Evolutionary conservation across 2,329 filamentous ascomycete genomes (phyloP).

Genomic region (Ceratocystis cacaofunesta): DNA sequence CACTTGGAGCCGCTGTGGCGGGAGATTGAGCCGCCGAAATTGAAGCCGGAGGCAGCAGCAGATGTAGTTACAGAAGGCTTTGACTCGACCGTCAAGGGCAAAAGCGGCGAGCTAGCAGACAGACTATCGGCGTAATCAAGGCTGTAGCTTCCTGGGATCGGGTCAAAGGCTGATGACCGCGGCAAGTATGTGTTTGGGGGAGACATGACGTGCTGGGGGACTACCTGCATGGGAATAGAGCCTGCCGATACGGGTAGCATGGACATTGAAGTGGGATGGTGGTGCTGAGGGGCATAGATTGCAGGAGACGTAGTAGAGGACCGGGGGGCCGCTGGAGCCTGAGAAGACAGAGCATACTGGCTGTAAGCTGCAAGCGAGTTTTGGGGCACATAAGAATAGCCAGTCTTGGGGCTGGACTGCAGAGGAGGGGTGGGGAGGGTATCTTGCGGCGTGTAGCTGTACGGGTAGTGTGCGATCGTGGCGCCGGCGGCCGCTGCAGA

Average conservation of each 20-base stretch:
- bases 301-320: neutral
- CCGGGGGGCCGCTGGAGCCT: neutral
- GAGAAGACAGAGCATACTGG: neutral
- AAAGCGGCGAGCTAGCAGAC: neutral
- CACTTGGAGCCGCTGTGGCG: neutral
- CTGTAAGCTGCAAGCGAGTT: neutral
- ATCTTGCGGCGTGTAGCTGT: neutral
- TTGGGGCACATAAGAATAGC: neutral
- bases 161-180: neutral
- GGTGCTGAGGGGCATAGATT: neutral
- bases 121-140: neutral
- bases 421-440: neutral
- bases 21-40: neutral
- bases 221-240: neutral
- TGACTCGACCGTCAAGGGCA: neutral
- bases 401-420: neutral
- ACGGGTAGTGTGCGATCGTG: neutral
- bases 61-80: neutral
- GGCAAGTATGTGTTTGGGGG: neutral
- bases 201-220: neutral
- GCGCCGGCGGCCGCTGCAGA: neutral
- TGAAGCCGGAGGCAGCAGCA: neutral
- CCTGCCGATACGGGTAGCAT: neutral
- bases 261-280: neutral
- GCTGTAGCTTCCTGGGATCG: neutral